phyloP scores from a whole-genome alignment of 768 basidiomycete genomes.

The Trametes gibbosa region DNA sequence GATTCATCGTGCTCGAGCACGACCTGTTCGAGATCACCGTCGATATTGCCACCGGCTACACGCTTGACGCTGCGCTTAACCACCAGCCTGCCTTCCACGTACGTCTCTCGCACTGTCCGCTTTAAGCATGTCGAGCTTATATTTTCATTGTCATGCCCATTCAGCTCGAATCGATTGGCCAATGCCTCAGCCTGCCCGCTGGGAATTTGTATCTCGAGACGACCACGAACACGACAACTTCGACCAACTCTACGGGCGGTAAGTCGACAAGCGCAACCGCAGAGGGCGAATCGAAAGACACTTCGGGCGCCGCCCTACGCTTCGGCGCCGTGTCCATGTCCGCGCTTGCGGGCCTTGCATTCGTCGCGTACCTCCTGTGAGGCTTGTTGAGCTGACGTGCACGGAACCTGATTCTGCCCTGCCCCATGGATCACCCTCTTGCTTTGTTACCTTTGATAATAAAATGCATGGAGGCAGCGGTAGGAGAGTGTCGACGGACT shows the following conservation, averaged over 20 bases:
- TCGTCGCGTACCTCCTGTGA: slow-evolving; percentile 7
- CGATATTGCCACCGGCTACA: slow-evolving; percentile 87
- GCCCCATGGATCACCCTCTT: not conserved
- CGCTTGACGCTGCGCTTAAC: slow-evolving; percentile 69
- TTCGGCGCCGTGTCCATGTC: not conserved
- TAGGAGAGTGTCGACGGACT: no score
- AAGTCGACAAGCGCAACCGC: slow-evolving; percentile 6
- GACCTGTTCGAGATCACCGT: slow-evolving; percentile 85
- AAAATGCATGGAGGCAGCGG: not conserved
- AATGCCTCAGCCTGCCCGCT: slow-evolving; percentile 64
- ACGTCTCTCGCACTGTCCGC: slow-evolving; percentile 13
- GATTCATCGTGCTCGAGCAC: slow-evolving; percentile 89
- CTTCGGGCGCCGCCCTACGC: not conserved
- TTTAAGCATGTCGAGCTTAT: not conserved
- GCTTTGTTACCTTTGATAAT: not conserved
- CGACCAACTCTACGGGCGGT: slow-evolving; percentile 3
- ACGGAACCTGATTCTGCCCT: not conserved
- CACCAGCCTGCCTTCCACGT: slow-evolving; percentile 68
- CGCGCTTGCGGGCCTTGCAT: slow-evolving; percentile 7
- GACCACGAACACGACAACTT: slow-evolving; percentile 40
- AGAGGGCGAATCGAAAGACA: not conserved
- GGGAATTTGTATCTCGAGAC: slow-evolving; percentile 83
- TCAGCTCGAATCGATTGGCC: slow-evolving; percentile 72
- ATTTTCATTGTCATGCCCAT: no score
- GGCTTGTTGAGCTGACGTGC: not conserved